Percentiles rank a stretch among this genome's conserved stretches.
Conservation (phyloP, 2,329 filamentous ascomycete genomes). For the Clonostachys byssicola region DNA sequence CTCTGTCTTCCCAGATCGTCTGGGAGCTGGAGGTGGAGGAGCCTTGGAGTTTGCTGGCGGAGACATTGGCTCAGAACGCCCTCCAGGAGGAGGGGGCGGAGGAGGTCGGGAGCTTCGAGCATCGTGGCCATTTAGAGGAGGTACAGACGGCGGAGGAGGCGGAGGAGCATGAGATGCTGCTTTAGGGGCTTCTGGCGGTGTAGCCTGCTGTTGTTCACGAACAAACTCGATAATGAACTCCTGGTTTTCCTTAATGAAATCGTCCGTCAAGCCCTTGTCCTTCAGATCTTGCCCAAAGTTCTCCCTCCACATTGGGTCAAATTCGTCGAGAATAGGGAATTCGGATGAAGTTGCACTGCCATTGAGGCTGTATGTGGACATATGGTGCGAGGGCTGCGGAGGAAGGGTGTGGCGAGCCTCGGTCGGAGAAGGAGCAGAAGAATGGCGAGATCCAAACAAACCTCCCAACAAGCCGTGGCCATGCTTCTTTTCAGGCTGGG, state of each 20-base stretch:
- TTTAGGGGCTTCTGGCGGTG: conserved; percentile 9
- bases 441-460: conserved; percentile 58
- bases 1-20: conserved; percentile 53
- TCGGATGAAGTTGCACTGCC: conserved; percentile 42
- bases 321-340: conserved; percentile 58
- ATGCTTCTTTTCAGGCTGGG: conserved; percentile 31
- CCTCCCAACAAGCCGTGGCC: conserved; percentile 48
- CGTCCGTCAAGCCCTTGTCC: conserved; percentile 59
- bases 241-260: conserved; percentile 64
- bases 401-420: conserved; percentile 43
- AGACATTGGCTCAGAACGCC: conserved; percentile 17
- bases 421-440: conserved; percentile 52
- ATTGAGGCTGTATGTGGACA: conserved; percentile 41
- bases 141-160: conserved; percentile 14
- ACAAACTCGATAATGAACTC: conserved; percentile 65
- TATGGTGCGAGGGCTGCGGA: conserved; percentile 24
- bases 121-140: conserved; percentile 24
- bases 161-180: conserved; percentile 10
- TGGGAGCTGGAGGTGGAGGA: conserved; percentile 40
- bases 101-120: conserved; percentile 22
- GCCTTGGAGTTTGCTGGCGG: conserved; percentile 13
- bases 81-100: conserved; percentile 22
- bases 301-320: conserved; percentile 61
- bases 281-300: conserved; percentile 62
- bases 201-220: conserved; percentile 47